These are phyloP conservation scores for Cicer arietinum DNA, from an alignment of 306 rosid species.

Conservation along the genomic window DNA sequence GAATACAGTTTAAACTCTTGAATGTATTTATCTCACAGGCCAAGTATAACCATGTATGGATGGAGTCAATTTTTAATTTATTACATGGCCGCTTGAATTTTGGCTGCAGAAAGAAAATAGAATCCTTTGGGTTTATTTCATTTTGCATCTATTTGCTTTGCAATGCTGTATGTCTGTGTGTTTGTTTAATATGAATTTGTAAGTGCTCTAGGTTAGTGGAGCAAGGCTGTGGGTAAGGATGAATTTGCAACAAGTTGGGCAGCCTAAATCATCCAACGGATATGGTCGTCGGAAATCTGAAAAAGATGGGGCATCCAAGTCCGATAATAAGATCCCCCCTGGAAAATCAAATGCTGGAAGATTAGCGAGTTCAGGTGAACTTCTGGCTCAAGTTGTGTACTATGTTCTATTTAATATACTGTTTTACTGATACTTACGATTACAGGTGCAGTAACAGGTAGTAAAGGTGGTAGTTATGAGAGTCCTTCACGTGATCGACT, in stretches of 20 bases:
- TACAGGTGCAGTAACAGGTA: slow-evolving; percentile 61
- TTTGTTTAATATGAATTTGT: slow-evolving; percentile 25
- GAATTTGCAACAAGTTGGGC: slow-evolving; percentile 73
- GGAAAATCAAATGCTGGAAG: slow-evolving; percentile 71
- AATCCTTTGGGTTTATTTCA: slow-evolving; percentile 18
- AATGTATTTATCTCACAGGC: slow-evolving; percentile 20
- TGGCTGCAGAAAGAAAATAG: slow-evolving; percentile 23
- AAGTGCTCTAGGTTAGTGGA: slow-evolving; percentile 53
- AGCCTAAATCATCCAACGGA: slow-evolving; percentile 81
- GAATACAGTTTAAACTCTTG: slow-evolving; percentile 1
- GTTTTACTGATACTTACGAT: slow-evolving; percentile 42
- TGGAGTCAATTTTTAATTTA: slow-evolving; percentile 19
- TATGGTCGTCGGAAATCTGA: slow-evolving; percentile 84
- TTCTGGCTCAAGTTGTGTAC: slow-evolving; percentile 21
- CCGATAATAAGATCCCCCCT: slow-evolving; percentile 63
- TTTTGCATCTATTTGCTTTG: slow-evolving; percentile 23
- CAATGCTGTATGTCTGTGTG: neutral
- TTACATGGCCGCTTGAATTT: neutral
- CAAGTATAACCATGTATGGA: neutral
- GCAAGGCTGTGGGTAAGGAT: slow-evolving; percentile 64
- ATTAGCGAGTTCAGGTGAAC: slow-evolving; percentile 61
- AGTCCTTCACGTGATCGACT: slow-evolving; percentile 80
- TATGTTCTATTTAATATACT: slow-evolving; percentile 32
- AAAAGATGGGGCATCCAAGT: slow-evolving; percentile 67
- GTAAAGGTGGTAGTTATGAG: slow-evolving; percentile 61